Base-by-base conservation (phyloP, 495 filamentous ascomycete species). In the Lophiotrema nucula region DNA sequence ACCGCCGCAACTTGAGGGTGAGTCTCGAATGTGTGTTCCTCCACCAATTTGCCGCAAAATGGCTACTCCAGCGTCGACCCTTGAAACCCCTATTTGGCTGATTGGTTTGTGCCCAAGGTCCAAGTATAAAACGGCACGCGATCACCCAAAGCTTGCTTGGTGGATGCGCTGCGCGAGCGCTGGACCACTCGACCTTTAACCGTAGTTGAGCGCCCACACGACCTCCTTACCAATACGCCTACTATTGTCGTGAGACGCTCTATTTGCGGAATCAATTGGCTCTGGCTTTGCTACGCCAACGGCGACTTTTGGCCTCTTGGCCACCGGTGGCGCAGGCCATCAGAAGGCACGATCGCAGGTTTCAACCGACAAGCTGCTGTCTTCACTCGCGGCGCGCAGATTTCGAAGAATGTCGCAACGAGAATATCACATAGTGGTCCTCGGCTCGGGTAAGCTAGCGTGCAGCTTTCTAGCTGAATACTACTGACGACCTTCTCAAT, bases 371-470 rank as follows among this genome's bases (percentile, higher is more conserved):
- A n/a, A 35, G 8, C 31, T 8, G n/a, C 31, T n/a, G 31, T n/a
- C 8, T 8, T 35, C n/a, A 8, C 31, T 35, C 31, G 8, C 31
- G 8, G 31, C 31, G 8, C 8, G 8, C 31, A 35, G 8, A 23
- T 31, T 27, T n/a, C 57, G 25, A 58, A 50, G 39, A 47, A 67
- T 67, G 64, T 63, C 59, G 49, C 64, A 65, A 50, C 38, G 71
- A 45, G 91, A 95, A 79, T 95, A 93, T 69, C 86, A 93, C 67
- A 91, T 95, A 71, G 90, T 95, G 62, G 89, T 96, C 47, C 76
- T 96, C 63, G 90, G 90, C 68, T 87, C 90, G 72, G 89, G 88
- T 89, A 73, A 69, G 84, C 56, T 53, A 41, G 47, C 31, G 27
- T 62, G 8, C 18, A 46, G 23, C n/a, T 15, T 19, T 6, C 42